Evolutionary conservation across 345 rosid species (phyloP).

Genomic region (Murraya koenigii): DNA sequence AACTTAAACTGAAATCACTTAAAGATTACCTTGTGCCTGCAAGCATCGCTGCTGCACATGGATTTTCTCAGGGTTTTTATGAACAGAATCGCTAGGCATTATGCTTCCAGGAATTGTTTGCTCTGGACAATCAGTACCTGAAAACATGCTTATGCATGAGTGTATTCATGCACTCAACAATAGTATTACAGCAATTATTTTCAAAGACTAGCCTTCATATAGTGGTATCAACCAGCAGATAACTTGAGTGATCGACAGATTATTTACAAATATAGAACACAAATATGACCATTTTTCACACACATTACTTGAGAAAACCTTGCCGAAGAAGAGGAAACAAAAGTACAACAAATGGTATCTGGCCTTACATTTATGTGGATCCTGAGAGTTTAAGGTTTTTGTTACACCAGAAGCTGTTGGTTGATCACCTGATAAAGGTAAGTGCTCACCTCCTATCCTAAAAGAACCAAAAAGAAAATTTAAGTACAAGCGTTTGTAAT

Average conservation of each 20-base stretch:
- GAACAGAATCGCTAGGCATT: constrained; percentile 15
- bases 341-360: constrained; percentile 4
- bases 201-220: neutral
- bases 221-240: neutral
- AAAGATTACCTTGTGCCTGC: constrained; percentile 24
- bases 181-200: neutral
- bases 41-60: constrained; percentile 6
- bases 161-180: neutral
- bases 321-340: constrained; percentile 4
- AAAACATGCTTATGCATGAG: constrained; percentile 12
- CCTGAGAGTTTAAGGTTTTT: constrained; percentile 23
- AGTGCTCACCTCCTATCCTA: constrained; percentile 34
- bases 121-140: constrained; percentile 29
- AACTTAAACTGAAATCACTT: constrained; percentile 3
- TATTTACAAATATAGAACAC: neutral
- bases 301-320: neutral
- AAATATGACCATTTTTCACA: neutral
- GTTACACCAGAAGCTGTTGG: constrained; percentile 28
- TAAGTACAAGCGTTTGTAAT: neutral
- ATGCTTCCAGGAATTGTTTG: constrained; percentile 20
- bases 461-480: constrained; percentile 16
- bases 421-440: constrained; percentile 23
- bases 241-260: neutral
- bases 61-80: constrained; percentile 20
- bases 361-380: constrained; percentile 29